Conservation (phyloP, 768 basidiomycete species). For the Boletus sensibilis region DNA sequence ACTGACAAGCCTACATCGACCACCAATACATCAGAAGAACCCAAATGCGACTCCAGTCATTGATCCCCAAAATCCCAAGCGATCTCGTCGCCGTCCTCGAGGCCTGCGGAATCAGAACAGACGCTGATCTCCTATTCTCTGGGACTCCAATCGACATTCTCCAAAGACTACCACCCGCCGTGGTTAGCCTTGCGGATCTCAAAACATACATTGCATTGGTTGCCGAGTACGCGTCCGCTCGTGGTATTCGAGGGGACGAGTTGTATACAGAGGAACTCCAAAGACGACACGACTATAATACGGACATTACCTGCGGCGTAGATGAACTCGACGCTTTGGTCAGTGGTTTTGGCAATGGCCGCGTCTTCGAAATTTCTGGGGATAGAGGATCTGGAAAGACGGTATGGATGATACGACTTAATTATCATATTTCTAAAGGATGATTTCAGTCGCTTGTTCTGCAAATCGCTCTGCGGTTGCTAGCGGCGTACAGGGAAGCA, state of each 20-base stretch:
- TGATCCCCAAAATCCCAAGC: slow-evolving; percentile 37
- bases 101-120: slow-evolving; percentile 51
- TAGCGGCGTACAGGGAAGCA: slow-evolving; percentile 38
- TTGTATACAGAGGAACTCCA: slow-evolving; percentile 21
- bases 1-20: background rate
- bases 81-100: slow-evolving; percentile 49
- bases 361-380: slow-evolving; percentile 69
- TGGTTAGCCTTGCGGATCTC: slow-evolving; percentile 49
- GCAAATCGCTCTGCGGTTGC: slow-evolving; percentile 55
- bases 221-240: slow-evolving; percentile 43
- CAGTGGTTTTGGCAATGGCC: slow-evolving; percentile 46
- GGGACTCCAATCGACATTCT: slow-evolving; percentile 49
- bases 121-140: slow-evolving; percentile 56
- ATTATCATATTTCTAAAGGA: slow-evolving; percentile 3
- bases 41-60: slow-evolving; percentile 28
- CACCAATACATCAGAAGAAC: background rate
- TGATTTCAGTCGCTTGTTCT: slow-evolving; percentile 54
- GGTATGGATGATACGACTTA: slow-evolving; percentile 39
- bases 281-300: slow-evolving; percentile 9
- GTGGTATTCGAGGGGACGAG: slow-evolving; percentile 36
- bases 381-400: slow-evolving; percentile 66
- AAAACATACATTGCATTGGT: slow-evolving; percentile 39
- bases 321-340: slow-evolving; percentile 53
- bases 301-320: slow-evolving; percentile 37
- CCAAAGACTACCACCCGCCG: slow-evolving; percentile 48